Conservation (phyloP, 805 yeast genomes). For the Spathaspora sp. region DNA sequence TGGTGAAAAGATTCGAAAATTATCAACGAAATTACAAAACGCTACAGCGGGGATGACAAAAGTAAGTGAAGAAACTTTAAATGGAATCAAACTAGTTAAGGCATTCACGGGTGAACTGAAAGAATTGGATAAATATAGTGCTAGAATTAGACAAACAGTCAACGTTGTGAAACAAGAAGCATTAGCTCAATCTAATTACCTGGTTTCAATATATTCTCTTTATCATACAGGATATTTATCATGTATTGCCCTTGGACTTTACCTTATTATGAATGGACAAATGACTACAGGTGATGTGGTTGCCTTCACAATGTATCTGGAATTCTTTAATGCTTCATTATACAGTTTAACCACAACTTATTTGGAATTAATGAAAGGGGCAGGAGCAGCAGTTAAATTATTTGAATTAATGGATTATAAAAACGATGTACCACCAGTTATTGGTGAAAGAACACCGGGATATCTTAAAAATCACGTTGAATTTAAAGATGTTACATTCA, state of each 20-base stretch:
- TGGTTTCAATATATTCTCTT: slow-evolving; percentile 38
- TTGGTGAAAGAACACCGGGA: slow-evolving; percentile 23
- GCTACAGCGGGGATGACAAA: slow-evolving; percentile 44
- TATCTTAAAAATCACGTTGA: slow-evolving; percentile 28
- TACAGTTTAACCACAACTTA: slow-evolving; percentile 44
- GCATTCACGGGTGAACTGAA: slow-evolving; percentile 43
- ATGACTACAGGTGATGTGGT: slow-evolving; percentile 48
- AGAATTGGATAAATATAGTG: slow-evolving; percentile 36
- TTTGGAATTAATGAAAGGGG: slow-evolving; percentile 45
- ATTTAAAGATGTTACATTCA: slow-evolving; percentile 36
- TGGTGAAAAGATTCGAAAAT: slow-evolving; percentile 39
- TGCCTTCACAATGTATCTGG: slow-evolving; percentile 44
- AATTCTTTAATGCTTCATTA: slow-evolving; percentile 41
- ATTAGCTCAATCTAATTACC: slow-evolving; percentile 41
- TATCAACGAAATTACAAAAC: slow-evolving; percentile 39
- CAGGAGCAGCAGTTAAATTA: slow-evolving; percentile 43
- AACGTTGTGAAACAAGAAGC: slow-evolving; percentile 43
- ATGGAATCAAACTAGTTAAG: slow-evolving; percentile 39
- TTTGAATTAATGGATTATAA: slow-evolving; percentile 39
- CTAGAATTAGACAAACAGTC: slow-evolving; percentile 36
- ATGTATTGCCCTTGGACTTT: slow-evolving; percentile 41
- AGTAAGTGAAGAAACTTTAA: slow-evolving; percentile 41
- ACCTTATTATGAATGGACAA: slow-evolving; percentile 37
- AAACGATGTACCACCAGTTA: slow-evolving; percentile 32
- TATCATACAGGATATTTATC: slow-evolving; percentile 42